These are phyloP conservation scores for Pelargonium cotyledonis DNA, from an alignment of 441 rosid genomes.

Conservation along the genomic window DNA sequence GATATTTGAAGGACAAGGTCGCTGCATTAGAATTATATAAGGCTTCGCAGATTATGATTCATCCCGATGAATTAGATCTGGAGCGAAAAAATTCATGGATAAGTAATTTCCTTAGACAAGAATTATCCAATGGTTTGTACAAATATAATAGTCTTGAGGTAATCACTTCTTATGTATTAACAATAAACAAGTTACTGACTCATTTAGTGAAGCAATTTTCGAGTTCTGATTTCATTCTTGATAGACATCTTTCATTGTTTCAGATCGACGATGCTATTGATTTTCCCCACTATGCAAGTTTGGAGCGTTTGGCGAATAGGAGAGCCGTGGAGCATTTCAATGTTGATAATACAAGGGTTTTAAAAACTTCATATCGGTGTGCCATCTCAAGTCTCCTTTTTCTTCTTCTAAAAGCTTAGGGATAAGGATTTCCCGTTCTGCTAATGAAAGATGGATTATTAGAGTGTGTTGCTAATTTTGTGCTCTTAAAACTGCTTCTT, in stretches of 20 bases:
- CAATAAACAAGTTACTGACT: no score
- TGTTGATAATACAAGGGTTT: not conserved
- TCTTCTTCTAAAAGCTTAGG: not conserved
- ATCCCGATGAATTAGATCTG: not conserved
- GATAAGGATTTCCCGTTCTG: not conserved
- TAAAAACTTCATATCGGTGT: not conserved
- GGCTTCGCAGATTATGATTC: slow-evolving; percentile 11
- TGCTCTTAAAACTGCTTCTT: not conserved
- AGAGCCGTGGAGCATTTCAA: slow-evolving; percentile 1
- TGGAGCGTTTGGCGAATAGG: not conserved
- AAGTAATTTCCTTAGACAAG: slow-evolving; percentile 5
- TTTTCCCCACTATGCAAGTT: not conserved
- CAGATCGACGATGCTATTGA: not conserved
- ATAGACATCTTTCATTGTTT: not conserved
- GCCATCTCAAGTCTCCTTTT: not conserved
- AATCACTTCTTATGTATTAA: not conserved
- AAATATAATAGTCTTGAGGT: not conserved
- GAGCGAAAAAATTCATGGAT: slow-evolving; percentile 6
- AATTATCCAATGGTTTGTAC: not conserved
- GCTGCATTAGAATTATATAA: slow-evolving; percentile 16
- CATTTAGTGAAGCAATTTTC: not conserved
- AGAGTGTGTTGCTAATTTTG: not conserved
- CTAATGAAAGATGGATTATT: not conserved
- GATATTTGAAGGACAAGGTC: not conserved
- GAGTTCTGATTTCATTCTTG: not conserved